phyloP scores from a whole-genome alignment of 331 rosid genomes.

The Arachis monticola region DNA sequence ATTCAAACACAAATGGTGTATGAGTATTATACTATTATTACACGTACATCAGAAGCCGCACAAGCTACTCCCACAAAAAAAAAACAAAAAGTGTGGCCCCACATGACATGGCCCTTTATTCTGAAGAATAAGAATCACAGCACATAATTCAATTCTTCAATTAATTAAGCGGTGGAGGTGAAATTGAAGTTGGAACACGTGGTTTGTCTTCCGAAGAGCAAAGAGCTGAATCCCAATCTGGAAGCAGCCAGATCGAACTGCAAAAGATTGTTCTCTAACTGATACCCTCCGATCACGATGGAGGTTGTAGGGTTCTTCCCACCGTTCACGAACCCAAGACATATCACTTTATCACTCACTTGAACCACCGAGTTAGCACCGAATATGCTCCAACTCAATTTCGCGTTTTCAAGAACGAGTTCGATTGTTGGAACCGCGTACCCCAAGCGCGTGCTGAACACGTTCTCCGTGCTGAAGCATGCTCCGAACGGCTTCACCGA shows the following conservation, averaged over 20 bases:
- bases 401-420: slow-evolving; percentile 51
- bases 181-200: slow-evolving; percentile 61
- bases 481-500: slow-evolving; percentile 54
- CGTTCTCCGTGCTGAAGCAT: slow-evolving; percentile 49
- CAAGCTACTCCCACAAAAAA: too few species aligned
- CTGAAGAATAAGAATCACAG: neutral
- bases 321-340: slow-evolving; percentile 69
- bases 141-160: too few species aligned
- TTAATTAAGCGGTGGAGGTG: neutral
- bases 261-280: slow-evolving; percentile 63
- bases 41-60: too few species aligned
- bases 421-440: slow-evolving; percentile 59
- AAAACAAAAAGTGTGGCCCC: neutral
- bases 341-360: slow-evolving; percentile 44
- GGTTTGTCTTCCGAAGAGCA: slow-evolving; percentile 51
- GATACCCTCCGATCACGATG: slow-evolving; percentile 72
- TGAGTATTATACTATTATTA: too few species aligned
- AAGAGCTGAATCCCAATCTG: slow-evolving; percentile 66
- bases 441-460: slow-evolving; percentile 51
- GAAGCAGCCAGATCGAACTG: slow-evolving; percentile 68
- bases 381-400: slow-evolving; percentile 50
- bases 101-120: neutral
- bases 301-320: slow-evolving; percentile 50
- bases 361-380: slow-evolving; percentile 69
- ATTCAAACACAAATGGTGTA: too few species aligned